phyloP scores from a whole-genome alignment of 2,329 filamentous ascomycete genomes.

The Colletotrichum caudatum region DNA sequence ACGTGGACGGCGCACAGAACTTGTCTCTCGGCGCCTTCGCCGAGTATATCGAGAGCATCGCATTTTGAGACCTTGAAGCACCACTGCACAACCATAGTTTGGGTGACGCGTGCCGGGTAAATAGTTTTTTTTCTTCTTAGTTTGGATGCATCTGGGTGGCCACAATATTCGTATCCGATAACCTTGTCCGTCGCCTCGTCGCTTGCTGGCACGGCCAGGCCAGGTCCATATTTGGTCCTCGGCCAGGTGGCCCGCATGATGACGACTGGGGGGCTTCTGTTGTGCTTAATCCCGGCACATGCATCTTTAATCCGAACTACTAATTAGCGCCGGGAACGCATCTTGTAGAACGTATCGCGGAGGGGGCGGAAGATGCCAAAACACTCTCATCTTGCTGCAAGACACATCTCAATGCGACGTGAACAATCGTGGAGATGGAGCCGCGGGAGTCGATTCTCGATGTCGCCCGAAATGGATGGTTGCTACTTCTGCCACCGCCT shows the following conservation, averaged over 20 bases:
- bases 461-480: not conserved
- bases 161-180: constrained; percentile 7
- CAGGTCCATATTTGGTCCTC: constrained; percentile 21
- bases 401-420: not conserved
- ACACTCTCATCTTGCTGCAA: constrained; percentile 12
- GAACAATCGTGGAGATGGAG: not conserved
- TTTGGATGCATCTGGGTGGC: not conserved
- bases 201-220: not conserved
- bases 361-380: not conserved
- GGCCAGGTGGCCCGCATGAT: constrained; percentile 22
- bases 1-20: constrained; percentile 3
- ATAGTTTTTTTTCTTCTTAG: not conserved
- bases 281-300: constrained; percentile 23
- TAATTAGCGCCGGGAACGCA: constrained; percentile 24
- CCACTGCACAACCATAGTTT: not conserved
- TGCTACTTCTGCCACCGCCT: not conserved
- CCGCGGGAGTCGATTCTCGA: not conserved
- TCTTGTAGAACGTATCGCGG: constrained; percentile 16
- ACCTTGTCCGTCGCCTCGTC: constrained; percentile 21
- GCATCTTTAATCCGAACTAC: constrained; percentile 29
- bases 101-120: not conserved
- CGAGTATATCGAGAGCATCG: constrained; percentile 18
- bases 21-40: constrained; percentile 14
- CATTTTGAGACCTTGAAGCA: not conserved
- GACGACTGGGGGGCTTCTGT: not conserved